Conservation (phyloP, 352 stramenopile species). For the Phytophthora hybrid region DNA sequence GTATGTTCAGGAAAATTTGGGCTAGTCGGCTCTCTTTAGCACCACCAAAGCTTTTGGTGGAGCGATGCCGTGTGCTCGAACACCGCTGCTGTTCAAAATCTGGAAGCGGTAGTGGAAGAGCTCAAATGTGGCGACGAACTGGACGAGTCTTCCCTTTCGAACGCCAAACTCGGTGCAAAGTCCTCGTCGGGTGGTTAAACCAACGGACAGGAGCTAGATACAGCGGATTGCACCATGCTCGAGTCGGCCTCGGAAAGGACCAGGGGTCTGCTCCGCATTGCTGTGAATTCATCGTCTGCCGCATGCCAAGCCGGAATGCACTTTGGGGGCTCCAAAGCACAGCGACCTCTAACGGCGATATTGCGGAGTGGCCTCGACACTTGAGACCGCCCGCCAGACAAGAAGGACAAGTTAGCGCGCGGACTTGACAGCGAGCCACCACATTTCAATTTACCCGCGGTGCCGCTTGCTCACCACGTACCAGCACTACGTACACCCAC, state of each 20-base stretch:
- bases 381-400: constrained; percentile 23
- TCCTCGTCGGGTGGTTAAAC: constrained; percentile 27
- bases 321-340: constrained; percentile 15
- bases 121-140: constrained; percentile 16
- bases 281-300: constrained; percentile 33
- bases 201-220: constrained; percentile 16
- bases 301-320: constrained; percentile 18
- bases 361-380: constrained; percentile 14
- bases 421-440: constrained; percentile 1
- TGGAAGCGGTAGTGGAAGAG: constrained; percentile 19
- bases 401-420: neutral
- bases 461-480: constrained; percentile 31
- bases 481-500: constrained; percentile 28
- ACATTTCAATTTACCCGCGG: constrained; percentile 34
- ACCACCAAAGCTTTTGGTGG: neutral
- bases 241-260: constrained; percentile 3
- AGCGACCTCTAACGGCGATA: constrained; percentile 10
- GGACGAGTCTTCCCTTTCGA: constrained; percentile 14
- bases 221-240: constrained; percentile 39
- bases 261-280: constrained; percentile 20
- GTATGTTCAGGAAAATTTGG: neutral
- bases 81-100: constrained; percentile 4
- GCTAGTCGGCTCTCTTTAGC: constrained; percentile 5
- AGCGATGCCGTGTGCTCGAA: neutral
- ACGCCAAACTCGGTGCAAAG: constrained; percentile 14